Conservation (phyloP, 176 grass and related monocot species). For the Oryza officinalis region DNA sequence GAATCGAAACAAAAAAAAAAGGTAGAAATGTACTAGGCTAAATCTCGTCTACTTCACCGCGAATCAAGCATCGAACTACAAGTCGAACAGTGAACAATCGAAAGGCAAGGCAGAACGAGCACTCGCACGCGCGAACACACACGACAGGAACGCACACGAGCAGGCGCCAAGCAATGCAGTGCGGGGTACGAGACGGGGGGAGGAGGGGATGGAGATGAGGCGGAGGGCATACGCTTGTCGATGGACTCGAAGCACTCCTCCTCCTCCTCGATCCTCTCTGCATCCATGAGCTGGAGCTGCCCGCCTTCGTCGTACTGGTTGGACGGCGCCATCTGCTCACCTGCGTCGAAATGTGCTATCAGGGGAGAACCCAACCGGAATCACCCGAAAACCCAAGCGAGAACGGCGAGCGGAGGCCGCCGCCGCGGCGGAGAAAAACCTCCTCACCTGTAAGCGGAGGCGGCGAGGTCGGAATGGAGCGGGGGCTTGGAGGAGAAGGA, state of each 20-base stretch:
- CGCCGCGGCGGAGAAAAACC: background rate
- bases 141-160: no score
- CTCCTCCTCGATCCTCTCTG: slow-evolving; percentile 66
- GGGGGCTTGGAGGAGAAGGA: slow-evolving; percentile 22
- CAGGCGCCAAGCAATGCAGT: background rate
- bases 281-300: slow-evolving; percentile 88
- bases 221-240: slow-evolving; percentile 60
- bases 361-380: background rate
- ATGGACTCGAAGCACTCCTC: slow-evolving; percentile 89
- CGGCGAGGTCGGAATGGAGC: background rate
- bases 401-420: background rate
- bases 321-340: slow-evolving; percentile 40
- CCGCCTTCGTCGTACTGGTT: slow-evolving; percentile 71
- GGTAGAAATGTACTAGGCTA: background rate
- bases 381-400: background rate
- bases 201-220: background rate
- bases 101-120: background rate
- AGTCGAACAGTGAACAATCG: background rate
- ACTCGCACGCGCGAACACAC: background rate
- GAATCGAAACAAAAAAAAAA: background rate
- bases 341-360: slow-evolving; percentile 13
- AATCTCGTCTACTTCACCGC: background rate
- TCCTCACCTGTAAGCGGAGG: slow-evolving; percentile 9
- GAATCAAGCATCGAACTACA: background rate
- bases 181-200: background rate